phyloP scores from a whole-genome alignment of 768 basidiomycete genomes.

The Mycena belliarum region DNA sequence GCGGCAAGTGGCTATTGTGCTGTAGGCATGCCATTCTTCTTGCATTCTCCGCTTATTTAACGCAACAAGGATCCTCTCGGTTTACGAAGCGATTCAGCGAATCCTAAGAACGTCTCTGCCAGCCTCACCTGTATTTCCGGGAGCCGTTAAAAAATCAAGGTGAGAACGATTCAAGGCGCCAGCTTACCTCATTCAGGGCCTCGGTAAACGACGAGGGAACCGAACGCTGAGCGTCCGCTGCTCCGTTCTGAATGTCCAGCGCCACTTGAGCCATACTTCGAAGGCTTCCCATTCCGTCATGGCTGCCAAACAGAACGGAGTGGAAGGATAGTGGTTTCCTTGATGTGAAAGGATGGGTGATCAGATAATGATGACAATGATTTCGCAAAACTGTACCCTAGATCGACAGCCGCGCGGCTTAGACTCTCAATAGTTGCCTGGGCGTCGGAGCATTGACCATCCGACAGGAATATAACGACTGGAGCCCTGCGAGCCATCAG shows the following conservation, averaged over 20 bases:
- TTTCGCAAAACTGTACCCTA: conserved; percentile 42
- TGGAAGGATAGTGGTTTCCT: conserved; percentile 62
- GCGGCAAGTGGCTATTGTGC: no score
- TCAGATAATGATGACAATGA: not conserved
- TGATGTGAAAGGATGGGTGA: not conserved
- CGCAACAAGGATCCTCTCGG: conserved; percentile 51
- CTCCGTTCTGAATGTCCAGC: conserved; percentile 43
- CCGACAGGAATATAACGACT: conserved; percentile 57
- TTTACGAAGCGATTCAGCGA: conserved; percentile 59
- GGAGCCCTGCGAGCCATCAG: conserved; percentile 37
- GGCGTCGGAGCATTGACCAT: conserved; percentile 45
- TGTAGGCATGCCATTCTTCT: no score
- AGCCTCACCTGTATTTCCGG: conserved; percentile 45
- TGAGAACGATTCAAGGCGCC: conserved; percentile 8
- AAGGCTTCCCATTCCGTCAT: conserved; percentile 28
- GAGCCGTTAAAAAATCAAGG: not conserved
- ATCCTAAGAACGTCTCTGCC: conserved; percentile 57
- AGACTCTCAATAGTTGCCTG: conserved; percentile 42
- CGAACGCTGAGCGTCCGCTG: conserved; percentile 30
- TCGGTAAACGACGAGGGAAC: conserved; percentile 49
- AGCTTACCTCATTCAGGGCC: conserved; percentile 55
- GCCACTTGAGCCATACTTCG: conserved; percentile 57
- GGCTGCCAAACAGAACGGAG: conserved; percentile 54
- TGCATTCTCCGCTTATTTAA: not conserved
- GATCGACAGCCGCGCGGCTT: conserved; percentile 41